These are phyloP conservation scores for Pseudonitzschia pungens DNA, from an alignment of 108 stramenopile genomes.

Conservation along the genomic window DNA sequence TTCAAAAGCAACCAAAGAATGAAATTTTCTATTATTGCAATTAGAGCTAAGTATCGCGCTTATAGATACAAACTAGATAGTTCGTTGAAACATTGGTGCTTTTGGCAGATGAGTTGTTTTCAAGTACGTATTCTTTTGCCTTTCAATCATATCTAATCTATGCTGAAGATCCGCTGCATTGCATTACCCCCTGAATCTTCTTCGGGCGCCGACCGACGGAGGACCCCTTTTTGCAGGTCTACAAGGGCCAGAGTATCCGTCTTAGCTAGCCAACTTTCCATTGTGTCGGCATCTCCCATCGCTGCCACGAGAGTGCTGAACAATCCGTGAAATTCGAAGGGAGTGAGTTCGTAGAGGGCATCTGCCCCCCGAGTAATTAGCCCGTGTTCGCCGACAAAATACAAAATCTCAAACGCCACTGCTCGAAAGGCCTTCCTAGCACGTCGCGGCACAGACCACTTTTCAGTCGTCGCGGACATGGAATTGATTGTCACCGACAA, in stretches of 20 bases:
- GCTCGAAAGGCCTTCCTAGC: constrained; percentile 82
- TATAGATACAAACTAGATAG: too few relatives aligned
- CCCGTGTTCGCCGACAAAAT: constrained; percentile 84
- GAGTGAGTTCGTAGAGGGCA: constrained; percentile 67
- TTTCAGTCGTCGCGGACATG: constrained; percentile 62
- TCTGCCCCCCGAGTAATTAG: constrained; percentile 75
- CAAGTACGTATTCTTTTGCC: too few relatives aligned
- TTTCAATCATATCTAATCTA: not conserved
- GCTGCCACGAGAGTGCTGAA: constrained; percentile 81
- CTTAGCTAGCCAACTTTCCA: constrained; percentile 75
- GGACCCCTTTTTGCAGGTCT: constrained; percentile 39
- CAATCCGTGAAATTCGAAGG: constrained; percentile 73
- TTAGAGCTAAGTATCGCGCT: too few relatives aligned
- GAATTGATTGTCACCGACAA: constrained; percentile 66
- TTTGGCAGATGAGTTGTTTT: too few relatives aligned
- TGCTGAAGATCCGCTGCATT: not conserved
- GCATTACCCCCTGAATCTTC: not conserved
- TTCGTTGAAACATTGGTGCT: too few relatives aligned
- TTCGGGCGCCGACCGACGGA: constrained; percentile 8
- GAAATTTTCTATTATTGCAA: too few relatives aligned
- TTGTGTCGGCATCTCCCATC: constrained; percentile 78
- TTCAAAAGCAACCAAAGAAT: too few relatives aligned
- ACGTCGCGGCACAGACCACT: constrained; percentile 80
- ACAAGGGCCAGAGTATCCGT: constrained; percentile 76
- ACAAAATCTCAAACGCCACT: constrained; percentile 71